Base-by-base conservation (phyloP, 768 basidiomycete species). In the Baorangia bicolor region DNA sequence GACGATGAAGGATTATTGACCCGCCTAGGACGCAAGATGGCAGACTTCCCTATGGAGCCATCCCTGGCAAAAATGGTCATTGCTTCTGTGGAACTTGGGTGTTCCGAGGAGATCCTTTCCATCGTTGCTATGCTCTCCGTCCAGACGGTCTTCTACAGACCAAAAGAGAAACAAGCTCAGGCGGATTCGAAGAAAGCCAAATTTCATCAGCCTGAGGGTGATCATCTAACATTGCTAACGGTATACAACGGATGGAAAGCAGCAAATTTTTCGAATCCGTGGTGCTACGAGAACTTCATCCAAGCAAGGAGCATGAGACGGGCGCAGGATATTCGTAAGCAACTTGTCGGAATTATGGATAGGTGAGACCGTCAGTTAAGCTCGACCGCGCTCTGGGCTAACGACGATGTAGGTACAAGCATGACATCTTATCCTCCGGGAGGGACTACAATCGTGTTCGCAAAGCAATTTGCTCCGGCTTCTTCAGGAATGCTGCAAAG, bases 141-240 rank as follows among this genome's bases (percentile, higher is more conserved):
- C 30, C 95, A 96, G 69, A 91, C 85, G 47, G 93, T 98, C 37
- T 99, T 98, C 72, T 98, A 98, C 73, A 85, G 97, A 35, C 97
- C 96, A n/a, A 98, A 98, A 74, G 97, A 98, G 74, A 98, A 98
- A 74, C 97, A 98, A 70, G 94, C 92, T 12, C 96, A 98, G 74
- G 97, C 97, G 0, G 97, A 99, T 73, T 94, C 96, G 34, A 98
- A 99, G 78, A 99, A 98, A 73, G 97, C 97, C 31, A 99, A 99
- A 73, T 99, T 99, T 75, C 96, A 98, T 74, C 93, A 98, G 69
- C 93, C 97, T 1, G 97, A 98, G 76, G 97, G 97, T 10, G 97
- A 98, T 66, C 92, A 98, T 69, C 75, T 96, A 33, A 96, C 93
- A 12, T 73, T 95, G 35, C 75, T 94, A 58, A 90, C 96, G 7